Evolutionary conservation across 139 green algal genomes (phyloP).

Genomic region (Chlorella sp.): DNA sequence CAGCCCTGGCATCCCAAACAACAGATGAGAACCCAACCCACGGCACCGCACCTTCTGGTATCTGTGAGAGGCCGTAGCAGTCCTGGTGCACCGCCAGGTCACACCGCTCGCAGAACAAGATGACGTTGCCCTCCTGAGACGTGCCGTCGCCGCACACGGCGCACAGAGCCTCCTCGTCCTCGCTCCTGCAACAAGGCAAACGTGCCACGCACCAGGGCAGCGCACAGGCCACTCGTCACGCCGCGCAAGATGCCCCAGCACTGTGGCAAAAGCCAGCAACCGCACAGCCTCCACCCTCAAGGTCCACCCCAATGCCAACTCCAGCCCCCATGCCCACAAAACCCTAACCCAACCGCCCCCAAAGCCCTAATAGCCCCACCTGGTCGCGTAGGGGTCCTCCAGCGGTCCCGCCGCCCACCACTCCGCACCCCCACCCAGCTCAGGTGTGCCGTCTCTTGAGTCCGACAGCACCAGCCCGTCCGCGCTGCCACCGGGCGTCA

Average conservation of each 20-base stretch:
- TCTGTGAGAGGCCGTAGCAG: slow-evolving; percentile 46
- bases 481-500: too few relatives aligned
- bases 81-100: slow-evolving; percentile 86
- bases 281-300: not conserved
- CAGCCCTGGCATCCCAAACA: too few relatives aligned
- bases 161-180: slow-evolving; percentile 82
- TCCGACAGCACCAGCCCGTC: too few relatives aligned
- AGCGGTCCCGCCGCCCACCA: too few relatives aligned
- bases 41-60: slow-evolving; percentile 37
- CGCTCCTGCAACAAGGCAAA: slow-evolving; percentile 15
- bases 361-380: too few relatives aligned
- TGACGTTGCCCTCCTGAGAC: slow-evolving; percentile 70
- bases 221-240: not conserved
- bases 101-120: slow-evolving; percentile 91
- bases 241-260: not conserved
- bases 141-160: slow-evolving; percentile 76
- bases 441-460: too few relatives aligned
- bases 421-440: too few relatives aligned
- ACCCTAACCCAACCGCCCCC: too few relatives aligned
- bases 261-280: not conserved
- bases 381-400: too few relatives aligned
- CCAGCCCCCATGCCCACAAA: too few relatives aligned
- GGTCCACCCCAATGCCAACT: not conserved
- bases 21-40: too few relatives aligned
- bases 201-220: too few relatives aligned